Percentiles rank a stretch among this genome's conserved stretches.
phyloP scores from a whole-genome alignment of 306 rosid species.

The Carpinus fangiana region DNA sequence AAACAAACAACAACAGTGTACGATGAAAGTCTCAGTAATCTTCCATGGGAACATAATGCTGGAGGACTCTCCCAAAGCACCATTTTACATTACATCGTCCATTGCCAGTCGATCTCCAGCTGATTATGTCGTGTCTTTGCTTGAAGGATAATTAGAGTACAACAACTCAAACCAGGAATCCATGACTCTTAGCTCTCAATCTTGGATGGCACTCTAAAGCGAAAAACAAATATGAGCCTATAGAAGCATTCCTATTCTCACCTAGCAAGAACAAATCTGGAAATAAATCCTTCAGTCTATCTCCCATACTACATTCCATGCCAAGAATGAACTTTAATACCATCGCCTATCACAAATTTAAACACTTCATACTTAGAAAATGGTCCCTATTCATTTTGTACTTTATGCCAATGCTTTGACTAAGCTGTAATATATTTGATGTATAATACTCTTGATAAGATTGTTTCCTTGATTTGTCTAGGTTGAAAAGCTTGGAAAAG shows the following conservation, averaged over 20 bases:
- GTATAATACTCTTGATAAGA: too few species aligned
- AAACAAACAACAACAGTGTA: too few species aligned
- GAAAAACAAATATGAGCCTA: background rate
- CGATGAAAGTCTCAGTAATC: too few species aligned
- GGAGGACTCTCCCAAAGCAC: too few species aligned
- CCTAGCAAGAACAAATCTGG: background rate
- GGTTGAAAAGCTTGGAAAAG: conserved; percentile 98
- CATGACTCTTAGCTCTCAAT: background rate
- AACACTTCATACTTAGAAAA: background rate
- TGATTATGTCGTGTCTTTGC: too few species aligned
- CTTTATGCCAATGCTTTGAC: conserved; percentile 3
- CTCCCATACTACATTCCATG: background rate
- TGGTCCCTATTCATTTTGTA: background rate
- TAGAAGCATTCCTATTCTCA: background rate
- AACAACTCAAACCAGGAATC: too few species aligned
- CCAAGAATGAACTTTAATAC: background rate
- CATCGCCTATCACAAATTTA: background rate
- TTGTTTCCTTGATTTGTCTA: conserved; percentile 27
- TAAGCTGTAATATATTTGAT: background rate
- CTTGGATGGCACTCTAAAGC: background rate
- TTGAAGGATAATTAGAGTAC: too few species aligned
- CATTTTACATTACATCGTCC: too few species aligned
- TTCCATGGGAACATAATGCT: too few species aligned
- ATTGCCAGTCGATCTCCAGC: too few species aligned
- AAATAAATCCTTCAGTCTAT: background rate